Percentiles rank a stretch among this genome's conserved stretches.
phyloP scores from a whole-genome alignment of 2,329 filamentous ascomycete genomes.

The Exutisphaerella laricina region DNA sequence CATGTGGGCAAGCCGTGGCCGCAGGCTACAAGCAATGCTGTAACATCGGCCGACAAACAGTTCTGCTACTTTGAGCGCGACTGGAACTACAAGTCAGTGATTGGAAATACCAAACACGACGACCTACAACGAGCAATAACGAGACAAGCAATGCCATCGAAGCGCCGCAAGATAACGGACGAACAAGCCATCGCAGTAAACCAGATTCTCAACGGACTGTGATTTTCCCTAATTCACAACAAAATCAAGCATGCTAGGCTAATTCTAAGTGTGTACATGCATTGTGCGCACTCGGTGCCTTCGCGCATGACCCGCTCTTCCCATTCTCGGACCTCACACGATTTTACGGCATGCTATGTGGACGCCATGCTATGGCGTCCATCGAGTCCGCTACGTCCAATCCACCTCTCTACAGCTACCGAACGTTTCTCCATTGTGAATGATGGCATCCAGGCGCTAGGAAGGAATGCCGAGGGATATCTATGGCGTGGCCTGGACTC shows the following conservation, averaged over 20 bases:
- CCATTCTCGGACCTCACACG: too few relatives aligned
- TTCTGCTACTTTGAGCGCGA: slow-evolving; percentile 9
- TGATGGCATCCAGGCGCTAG: too few relatives aligned
- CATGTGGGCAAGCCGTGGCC: background rate
- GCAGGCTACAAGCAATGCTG: background rate
- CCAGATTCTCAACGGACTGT: slow-evolving; percentile 9
- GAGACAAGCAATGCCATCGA: background rate
- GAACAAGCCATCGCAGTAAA: slow-evolving; percentile 8
- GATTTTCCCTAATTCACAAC: too few relatives aligned
- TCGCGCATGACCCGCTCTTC: too few relatives aligned
- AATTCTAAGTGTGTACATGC: background rate
- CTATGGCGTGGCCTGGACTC: too few relatives aligned
- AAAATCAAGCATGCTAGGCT: background rate
- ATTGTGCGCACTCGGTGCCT: too few relatives aligned
- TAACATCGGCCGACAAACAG: background rate
- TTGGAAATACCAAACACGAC: background rate
- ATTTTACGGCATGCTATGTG: too few relatives aligned
- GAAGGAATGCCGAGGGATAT: too few relatives aligned
- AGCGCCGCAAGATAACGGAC: slow-evolving; percentile 13
- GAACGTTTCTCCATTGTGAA: too few relatives aligned
- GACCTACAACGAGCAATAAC: background rate
- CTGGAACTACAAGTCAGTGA: background rate
- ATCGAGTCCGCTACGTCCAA: too few relatives aligned
- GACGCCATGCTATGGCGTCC: too few relatives aligned
- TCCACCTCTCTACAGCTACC: too few relatives aligned